These are phyloP conservation scores for Chiua virens DNA, from an alignment of 768 basidiomycete species.

Conservation along the genomic window DNA sequence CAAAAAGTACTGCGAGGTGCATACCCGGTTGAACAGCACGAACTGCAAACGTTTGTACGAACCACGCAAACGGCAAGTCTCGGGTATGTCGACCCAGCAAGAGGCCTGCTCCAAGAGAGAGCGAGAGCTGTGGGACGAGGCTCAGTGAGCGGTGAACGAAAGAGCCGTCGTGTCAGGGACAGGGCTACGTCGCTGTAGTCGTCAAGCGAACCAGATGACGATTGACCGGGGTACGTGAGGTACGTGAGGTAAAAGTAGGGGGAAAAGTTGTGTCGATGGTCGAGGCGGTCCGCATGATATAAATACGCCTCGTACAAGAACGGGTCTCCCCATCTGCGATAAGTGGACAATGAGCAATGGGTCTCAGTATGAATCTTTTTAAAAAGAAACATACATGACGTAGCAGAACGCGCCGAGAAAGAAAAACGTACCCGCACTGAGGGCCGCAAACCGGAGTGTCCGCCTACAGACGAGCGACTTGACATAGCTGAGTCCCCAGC, in stretches of 20 bases:
- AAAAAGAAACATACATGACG: slow-evolving; percentile 56
- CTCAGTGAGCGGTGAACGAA: slow-evolving; percentile 76
- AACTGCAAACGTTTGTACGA: slow-evolving; percentile 88
- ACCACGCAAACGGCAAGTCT: slow-evolving; percentile 82
- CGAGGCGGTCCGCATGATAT: slow-evolving; percentile 87
- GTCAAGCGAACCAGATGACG: slow-evolving; percentile 9
- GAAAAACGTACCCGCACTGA: slow-evolving; percentile 71
- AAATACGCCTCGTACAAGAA: slow-evolving; percentile 92
- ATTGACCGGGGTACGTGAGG: slow-evolving; percentile 64
- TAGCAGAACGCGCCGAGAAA: slow-evolving; percentile 66
- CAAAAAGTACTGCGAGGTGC: slow-evolving; percentile 97
- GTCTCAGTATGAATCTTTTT: not conserved
- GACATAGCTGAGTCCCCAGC: slow-evolving; percentile 29
- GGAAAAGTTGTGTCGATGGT: slow-evolving; percentile 98
- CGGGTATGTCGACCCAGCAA: slow-evolving; percentile 55
- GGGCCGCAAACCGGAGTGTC: slow-evolving; percentile 61
- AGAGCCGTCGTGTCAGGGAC: slow-evolving; percentile 41
- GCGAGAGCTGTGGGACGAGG: slow-evolving; percentile 79
- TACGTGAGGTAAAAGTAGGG: slow-evolving; percentile 97
- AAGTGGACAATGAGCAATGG: not conserved
- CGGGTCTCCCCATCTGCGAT: slow-evolving; percentile 85
- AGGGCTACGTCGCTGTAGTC: slow-evolving; percentile 8
- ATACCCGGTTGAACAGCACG: slow-evolving; percentile 98
- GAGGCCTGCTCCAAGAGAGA: slow-evolving; percentile 74
- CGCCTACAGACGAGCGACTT: slow-evolving; percentile 45